Evolutionary conservation across 2,329 filamentous ascomycete genomes (phyloP), one percentile per base, ranked within the genome.

Genomic region (Annulohypoxylon truncatum): DNA sequence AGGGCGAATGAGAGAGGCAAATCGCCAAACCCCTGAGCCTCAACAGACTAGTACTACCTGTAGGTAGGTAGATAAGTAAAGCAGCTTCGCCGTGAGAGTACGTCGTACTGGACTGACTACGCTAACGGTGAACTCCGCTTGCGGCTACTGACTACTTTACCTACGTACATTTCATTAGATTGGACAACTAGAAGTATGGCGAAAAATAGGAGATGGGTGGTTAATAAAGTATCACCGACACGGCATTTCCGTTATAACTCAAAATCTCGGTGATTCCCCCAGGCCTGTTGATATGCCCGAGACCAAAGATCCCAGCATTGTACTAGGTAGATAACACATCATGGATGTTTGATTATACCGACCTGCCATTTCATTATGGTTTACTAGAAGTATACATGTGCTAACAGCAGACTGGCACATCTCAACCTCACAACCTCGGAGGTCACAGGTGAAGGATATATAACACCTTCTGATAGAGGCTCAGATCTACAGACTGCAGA

Each of bases 51-150:
- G 22, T 28, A n/a, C 4, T 18, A 24, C 9, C 38, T 42, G 7
- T 46, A 38, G 35, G 12, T 7, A 38, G n/a, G 13, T 38, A n/a
- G n/a, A n/a, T n/a, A n/a, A 9, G 20, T 4, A 46, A 26, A n/a
- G 22, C 13, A 48, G 26, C 22, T 29, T 8, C 8, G 26, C 28
- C 53, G 7, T 31, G 28, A 20, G 8, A 4, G 20, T 31, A 31
- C 15, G 53, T 55, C 33, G 31, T 18, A 64, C 61, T 15, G 35
- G 18, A 28, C 10, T n/a, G 18, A 40, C 18, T 3, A 40, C 12
- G 20, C 29, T 26, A 50, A 9, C 54, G 61, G 55, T 55, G 50
- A 58, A 58, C 54, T 20, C 48, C 50, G 50, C 18, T 35, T 24
- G 33, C 4, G 13, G 48, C 48, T 64, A 59, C 50, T 44, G 40